These are phyloP conservation scores for Adansonia digitata DNA, from an alignment of 345 rosid species.

Conservation along the genomic window DNA sequence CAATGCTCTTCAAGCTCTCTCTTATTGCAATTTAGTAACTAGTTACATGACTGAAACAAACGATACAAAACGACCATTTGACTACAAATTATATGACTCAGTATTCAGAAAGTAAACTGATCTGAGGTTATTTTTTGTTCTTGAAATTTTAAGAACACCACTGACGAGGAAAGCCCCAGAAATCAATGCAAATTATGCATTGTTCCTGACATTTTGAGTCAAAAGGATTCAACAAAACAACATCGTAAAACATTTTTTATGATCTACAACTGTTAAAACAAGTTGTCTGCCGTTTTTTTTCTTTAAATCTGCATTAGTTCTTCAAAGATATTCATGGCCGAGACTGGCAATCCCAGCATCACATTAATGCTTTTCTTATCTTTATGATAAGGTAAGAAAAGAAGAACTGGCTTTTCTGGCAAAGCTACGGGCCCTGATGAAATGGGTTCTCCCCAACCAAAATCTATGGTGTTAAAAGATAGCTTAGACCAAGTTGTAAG, in stretches of 20 bases:
- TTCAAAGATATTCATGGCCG: conserved; percentile 72
- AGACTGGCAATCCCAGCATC: conserved; percentile 68
- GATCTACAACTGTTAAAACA: too few relatives aligned
- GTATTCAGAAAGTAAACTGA: background rate
- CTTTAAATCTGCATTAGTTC: conserved; percentile 35
- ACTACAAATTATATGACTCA: background rate
- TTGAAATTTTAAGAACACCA: background rate
- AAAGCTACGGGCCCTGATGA: conserved; percentile 75
- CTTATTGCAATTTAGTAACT: background rate
- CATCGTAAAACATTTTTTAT: background rate
- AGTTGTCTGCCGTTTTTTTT: background rate
- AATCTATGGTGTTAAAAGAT: conserved; percentile 71
- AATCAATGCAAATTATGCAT: background rate
- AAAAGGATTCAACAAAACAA: too few relatives aligned
- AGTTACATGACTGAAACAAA: background rate
- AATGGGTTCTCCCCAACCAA: conserved; percentile 85
- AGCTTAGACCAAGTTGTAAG: conserved; percentile 85
- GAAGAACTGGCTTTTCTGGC: conserved; percentile 82
- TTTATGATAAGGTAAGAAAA: conserved; percentile 62
- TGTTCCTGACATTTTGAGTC: too few relatives aligned
- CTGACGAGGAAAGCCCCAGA: background rate
- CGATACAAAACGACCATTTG: background rate
- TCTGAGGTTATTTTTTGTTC: background rate
- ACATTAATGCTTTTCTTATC: conserved; percentile 64
- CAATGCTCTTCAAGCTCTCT: background rate